phyloP scores from a whole-genome alignment of 768 basidiomycete species.

The Favolaschia claudopus region DNA sequence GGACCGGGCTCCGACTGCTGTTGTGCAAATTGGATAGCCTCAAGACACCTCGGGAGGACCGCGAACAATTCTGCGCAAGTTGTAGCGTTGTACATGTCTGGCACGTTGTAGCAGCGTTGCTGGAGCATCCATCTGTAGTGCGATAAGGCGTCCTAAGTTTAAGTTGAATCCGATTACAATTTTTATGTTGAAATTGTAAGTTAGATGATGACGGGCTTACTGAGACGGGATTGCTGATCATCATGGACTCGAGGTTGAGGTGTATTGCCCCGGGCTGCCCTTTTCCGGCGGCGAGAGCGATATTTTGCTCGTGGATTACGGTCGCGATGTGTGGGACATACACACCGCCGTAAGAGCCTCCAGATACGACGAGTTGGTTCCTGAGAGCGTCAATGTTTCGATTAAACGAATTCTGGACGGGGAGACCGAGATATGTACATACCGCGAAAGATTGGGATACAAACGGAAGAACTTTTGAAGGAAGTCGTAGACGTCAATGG shows the following conservation, averaged over 20 bases:
- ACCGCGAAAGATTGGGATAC: slow-evolving; percentile 1
- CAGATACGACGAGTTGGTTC: slow-evolving; percentile 34
- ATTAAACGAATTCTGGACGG: background rate
- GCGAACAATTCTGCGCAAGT: slow-evolving; percentile 34
- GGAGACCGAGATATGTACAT: background rate
- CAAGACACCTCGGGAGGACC: slow-evolving; percentile 36
- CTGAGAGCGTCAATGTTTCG: slow-evolving; percentile 1
- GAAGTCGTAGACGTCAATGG: slow-evolving; percentile 44
- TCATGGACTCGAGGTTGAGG: slow-evolving; percentile 42
- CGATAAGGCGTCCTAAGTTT: slow-evolving; percentile 34
- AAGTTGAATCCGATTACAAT: background rate
- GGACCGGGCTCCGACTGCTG: slow-evolving; percentile 12
- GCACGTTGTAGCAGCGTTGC: slow-evolving; percentile 31
- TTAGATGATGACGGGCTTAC: slow-evolving; percentile 11
- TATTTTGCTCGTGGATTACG: slow-evolving; percentile 43
- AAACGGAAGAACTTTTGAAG: slow-evolving; percentile 33
- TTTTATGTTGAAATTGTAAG: background rate
- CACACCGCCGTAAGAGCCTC: slow-evolving; percentile 45
- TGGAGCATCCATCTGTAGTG: slow-evolving; percentile 40
- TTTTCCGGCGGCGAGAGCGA: slow-evolving; percentile 26
- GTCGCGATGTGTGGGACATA: slow-evolving; percentile 46
- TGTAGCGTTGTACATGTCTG: slow-evolving; percentile 39
- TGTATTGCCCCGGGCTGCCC: slow-evolving; percentile 29
- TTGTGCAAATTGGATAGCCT: slow-evolving; percentile 27
- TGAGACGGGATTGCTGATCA: slow-evolving; percentile 39